Evolutionary conservation across 306 rosid species (phyloP), one percentile per base, ranked within the genome.

Genomic region (Lagenaria siceraria): DNA sequence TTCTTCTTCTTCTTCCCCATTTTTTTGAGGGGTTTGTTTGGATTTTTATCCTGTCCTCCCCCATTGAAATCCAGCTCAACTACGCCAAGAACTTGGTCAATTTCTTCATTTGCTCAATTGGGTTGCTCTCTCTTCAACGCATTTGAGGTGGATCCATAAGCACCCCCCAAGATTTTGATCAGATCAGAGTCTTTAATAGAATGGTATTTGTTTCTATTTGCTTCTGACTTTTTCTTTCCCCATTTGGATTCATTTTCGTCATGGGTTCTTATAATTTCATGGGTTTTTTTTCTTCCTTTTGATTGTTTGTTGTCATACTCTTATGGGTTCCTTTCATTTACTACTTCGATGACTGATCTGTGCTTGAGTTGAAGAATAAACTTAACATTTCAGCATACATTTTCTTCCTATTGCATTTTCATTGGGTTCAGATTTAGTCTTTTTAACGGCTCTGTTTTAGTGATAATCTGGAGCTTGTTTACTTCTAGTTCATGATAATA

Each of bases 131-230:
- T 82, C 61, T 81, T 76, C 77, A 73, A 21, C 69, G 77, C 69
- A 33, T 73, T 77, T 77, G 79, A 75, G 82, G 90, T 86, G 86
- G 97, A 95, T 90, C 93, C 90, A 71, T 78, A 74, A 80, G 81
- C 84, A 79, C 18, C 56, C 36, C 70, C 86, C 52, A 27, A 79
- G 88, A 66, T 80, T 87, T 83, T 86, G 93, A 90, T 91, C 93
- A 18, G 87, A 92, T 86, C 87, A 85, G 79, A 65, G 61, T 80
- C 61, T 79, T 53, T 40, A 5, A 27, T 54, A 52, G 21, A 76
- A 95, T 95, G 98, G 98, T 95, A 95, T 52, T 53, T 61, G 27
- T 54, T 42, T 77, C 77, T 77, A 74, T 58, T 19, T 36, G 36
- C 54, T 17, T 85, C 83, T 82, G 79, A 83, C 69, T 19, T 33